These are phyloP conservation scores for Plectosphaerella sp. DNA, from an alignment of 2,329 filamentous ascomycete genomes.

Conservation along the genomic window DNA sequence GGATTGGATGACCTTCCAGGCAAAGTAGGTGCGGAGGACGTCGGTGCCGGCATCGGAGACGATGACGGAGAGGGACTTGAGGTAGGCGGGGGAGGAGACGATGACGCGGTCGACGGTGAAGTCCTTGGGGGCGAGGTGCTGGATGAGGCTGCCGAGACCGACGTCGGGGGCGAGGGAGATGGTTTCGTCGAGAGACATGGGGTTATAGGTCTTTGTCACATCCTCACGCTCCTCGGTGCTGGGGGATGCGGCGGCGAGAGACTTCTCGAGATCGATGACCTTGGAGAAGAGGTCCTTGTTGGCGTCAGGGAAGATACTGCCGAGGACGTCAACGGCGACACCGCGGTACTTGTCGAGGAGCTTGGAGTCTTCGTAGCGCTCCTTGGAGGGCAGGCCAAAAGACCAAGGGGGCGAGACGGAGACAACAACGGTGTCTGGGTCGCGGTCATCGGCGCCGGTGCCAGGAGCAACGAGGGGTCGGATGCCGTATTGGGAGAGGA, in stretches of 20 bases:
- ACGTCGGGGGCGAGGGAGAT: constrained; percentile 52
- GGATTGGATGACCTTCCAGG: constrained; percentile 57
- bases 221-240: constrained; percentile 54
- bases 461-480: constrained; percentile 28
- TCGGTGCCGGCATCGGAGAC: constrained; percentile 49
- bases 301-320: constrained; percentile 25
- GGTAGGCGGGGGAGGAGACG: constrained; percentile 54
- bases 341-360: constrained; percentile 45
- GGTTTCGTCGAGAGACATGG: constrained; percentile 51
- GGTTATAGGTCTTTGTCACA: constrained; percentile 65
- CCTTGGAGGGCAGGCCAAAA: constrained; percentile 58
- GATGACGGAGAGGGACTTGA: constrained; percentile 52
- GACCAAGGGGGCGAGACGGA: constrained; percentile 36
- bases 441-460: constrained; percentile 37
- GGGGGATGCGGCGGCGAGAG: constrained; percentile 55
- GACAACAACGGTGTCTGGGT: constrained; percentile 30
- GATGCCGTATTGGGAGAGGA: constrained; percentile 41
- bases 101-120: constrained; percentile 51
- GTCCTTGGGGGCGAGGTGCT: constrained; percentile 43
- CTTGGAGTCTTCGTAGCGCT: constrained; percentile 54
- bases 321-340: constrained; percentile 16
- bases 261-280: constrained; percentile 55
- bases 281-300: constrained; percentile 33
- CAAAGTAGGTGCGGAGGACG: constrained; percentile 56
- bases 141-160: constrained; percentile 46